These are phyloP conservation scores for Colletotrichum spaethianum DNA, from an alignment of 2,329 filamentous ascomycete species.

Conservation along the genomic window DNA sequence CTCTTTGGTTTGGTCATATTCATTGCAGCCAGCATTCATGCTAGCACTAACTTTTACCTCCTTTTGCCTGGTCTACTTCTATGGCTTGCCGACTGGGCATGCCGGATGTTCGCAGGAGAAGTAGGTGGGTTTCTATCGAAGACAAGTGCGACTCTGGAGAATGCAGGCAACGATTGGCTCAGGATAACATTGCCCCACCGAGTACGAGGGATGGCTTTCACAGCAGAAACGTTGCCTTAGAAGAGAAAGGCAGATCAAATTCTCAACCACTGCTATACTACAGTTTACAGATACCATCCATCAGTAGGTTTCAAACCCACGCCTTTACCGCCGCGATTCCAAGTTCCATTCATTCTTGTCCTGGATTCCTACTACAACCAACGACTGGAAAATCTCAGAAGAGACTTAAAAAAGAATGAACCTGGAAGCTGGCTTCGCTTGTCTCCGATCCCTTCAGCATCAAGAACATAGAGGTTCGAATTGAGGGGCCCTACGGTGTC, in stretches of 20 bases:
- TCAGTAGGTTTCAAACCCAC: conserved; percentile 40
- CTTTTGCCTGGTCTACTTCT: conserved; percentile 38
- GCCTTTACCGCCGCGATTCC: conserved; percentile 40
- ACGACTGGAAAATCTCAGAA: conserved; percentile 16
- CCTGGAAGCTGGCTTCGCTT: conserved; percentile 22
- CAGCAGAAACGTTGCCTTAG: not conserved
- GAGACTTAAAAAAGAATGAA: conserved; percentile 31
- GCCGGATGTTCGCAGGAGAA: conserved; percentile 34
- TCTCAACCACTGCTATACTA: conserved; percentile 20
- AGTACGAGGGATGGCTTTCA: not conserved
- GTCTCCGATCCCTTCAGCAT: not conserved
- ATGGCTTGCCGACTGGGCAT: conserved; percentile 33
- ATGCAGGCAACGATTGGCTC: conserved; percentile 2
- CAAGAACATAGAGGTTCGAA: not conserved
- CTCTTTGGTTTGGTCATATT: conserved; percentile 28
- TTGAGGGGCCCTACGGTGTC: not conserved
- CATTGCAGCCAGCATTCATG: conserved; percentile 28
- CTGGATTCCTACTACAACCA: conserved; percentile 30
- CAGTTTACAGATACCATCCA: conserved; percentile 25
- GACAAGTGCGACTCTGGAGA: conserved; percentile 23
- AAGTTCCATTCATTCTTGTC: not conserved
- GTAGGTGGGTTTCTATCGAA: conserved; percentile 1
- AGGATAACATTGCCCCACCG: not conserved
- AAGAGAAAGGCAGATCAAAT: not conserved
- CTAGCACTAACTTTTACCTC: conserved; percentile 43